Evolutionary conservation across 192 early-diverging fungal species (phyloP), one percentile per base, ranked within the genome.

Genomic region (Backusella luteola): DNA sequence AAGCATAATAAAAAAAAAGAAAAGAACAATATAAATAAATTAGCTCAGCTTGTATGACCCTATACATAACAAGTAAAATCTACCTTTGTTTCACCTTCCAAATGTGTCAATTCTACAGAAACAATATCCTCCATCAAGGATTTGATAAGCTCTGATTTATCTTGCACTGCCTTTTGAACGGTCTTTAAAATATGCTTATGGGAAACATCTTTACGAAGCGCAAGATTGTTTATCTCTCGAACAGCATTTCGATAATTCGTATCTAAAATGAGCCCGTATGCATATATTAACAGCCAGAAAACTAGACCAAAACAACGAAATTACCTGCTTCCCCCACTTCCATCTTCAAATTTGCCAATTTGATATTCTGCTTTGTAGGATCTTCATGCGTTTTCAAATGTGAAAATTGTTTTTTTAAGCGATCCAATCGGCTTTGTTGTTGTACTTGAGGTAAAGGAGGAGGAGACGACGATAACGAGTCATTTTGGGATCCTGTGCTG

Each of bases 261-360:
- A 73, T 79, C 77, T 79, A 38, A 3, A 67, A 19, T 49, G 19
- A 49, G 12, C n/a, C 21, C 21, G 23, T 9, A 21, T 56, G 11
- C 19, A 11, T 63, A 63, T 63, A 14, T 29, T 12, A 29, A 63
- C 9, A 8, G 12, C 23, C 26, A 26, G 11, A 12, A 26, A 29
- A 63, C 21, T 6, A 53, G 21, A 7, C 11, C 1, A 29, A 12
- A 63, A 23, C 29, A 63, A 63, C 29, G 21, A 14, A 26, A 29
- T 67, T 70, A 81, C 80, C 80, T 49, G 80, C 73, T 53, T 81
- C 80, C 41, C 49, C 73, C 19, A 81, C 69, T 46, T 81, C 76
- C 26, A 77, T 67, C 41, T 81, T 81, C 23, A 73, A 21, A 36
- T 81, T 81, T 42, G 80, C 80, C 9, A 56, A 49, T 66, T 71